Conservation (phyloP, 257 asterid genomes). For the Nicotiana otophora region DNA sequence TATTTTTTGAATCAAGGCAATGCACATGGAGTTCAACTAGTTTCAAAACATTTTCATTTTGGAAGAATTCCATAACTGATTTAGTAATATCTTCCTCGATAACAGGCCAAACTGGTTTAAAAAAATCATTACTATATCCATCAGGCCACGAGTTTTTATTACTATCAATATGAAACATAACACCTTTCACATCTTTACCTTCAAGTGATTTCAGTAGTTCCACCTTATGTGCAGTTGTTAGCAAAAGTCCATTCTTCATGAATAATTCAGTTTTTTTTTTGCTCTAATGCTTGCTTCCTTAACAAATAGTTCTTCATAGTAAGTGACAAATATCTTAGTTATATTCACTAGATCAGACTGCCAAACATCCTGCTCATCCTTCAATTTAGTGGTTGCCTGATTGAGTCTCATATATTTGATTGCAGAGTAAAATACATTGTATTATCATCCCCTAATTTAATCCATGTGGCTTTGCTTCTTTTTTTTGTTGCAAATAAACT, state of each 20-base stretch:
- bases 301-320: not conserved
- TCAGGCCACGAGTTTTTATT: not conserved
- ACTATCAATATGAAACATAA: not conserved
- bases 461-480: no score
- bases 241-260: not conserved
- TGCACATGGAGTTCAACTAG: no score
- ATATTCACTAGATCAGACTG: not conserved
- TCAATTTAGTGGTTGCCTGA: no score
- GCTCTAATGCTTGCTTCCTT: not conserved
- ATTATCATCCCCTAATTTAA: no score
- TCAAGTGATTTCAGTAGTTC: not conserved
- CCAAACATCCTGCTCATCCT: not conserved
- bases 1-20: no score
- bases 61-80: not conserved
- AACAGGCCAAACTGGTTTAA: not conserved
- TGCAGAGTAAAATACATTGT: no score
- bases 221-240: not conserved
- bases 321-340: not conserved
- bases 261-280: not conserved
- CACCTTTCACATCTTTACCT: not conserved
- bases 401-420: not conserved
- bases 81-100: not conserved
- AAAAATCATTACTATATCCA: not conserved
- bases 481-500: no score
- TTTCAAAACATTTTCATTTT: no score